These are phyloP conservation scores for Exutisphaerella laricina DNA, from an alignment of 2,329 filamentous ascomycete species.

Conservation along the genomic window DNA sequence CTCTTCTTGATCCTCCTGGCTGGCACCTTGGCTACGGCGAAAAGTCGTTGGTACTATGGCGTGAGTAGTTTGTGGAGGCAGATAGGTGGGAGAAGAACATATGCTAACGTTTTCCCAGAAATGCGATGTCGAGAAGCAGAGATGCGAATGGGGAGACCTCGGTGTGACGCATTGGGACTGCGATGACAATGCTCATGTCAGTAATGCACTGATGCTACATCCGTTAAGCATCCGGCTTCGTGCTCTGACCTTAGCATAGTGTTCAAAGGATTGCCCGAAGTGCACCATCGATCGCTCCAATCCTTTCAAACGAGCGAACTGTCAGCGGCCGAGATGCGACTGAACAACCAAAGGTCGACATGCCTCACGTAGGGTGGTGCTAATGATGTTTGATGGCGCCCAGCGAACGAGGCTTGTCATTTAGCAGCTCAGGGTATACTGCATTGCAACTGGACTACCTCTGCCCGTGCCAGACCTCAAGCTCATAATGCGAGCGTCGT, in stretches of 20 bases:
- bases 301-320: not conserved
- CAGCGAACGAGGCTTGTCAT: conserved; percentile 10
- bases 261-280: not conserved
- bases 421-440: conserved; percentile 8
- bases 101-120: not conserved
- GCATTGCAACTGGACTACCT: conserved; percentile 1
- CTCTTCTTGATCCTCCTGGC: no score
- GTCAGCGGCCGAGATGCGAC: not conserved
- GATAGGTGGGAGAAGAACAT: not conserved
- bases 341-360: not conserved
- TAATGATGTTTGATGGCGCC: not conserved
- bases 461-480: conserved; percentile 1
- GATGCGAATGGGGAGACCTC: conserved; percentile 2
- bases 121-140: conserved; percentile 1
- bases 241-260: not conserved
- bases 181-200: not conserved
- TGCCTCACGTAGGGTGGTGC: not conserved
- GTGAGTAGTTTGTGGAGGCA: not conserved
- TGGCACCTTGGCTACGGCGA: no score
- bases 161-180: conserved; percentile 1
- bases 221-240: not conserved
- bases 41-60: conserved; percentile 2
- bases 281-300: conserved; percentile 2
- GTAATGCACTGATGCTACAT: not conserved
- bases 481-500: not conserved